These are phyloP conservation scores for Aspergillus fructus DNA, from an alignment of 2,329 filamentous ascomycete genomes.

Conservation along the genomic window DNA sequence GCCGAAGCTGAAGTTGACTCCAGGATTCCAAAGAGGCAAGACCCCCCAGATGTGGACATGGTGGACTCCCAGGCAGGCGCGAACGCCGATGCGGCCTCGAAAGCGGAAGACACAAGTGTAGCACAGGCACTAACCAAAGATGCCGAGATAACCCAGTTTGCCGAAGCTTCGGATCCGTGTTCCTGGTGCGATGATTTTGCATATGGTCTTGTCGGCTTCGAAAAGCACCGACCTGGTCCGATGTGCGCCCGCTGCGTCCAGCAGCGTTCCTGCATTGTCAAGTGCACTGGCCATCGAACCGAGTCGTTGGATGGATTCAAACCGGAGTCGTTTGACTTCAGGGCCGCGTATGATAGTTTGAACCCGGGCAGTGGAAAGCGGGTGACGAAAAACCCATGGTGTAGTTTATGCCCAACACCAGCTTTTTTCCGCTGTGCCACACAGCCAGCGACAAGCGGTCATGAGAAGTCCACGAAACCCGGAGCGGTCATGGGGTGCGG, in stretches of 20 bases:
- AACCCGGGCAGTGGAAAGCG: constrained; percentile 14
- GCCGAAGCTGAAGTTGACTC: neutral
- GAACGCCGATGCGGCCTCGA: too few relatives aligned
- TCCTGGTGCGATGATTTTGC: constrained; percentile 42
- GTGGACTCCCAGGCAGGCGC: neutral
- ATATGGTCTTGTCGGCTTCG: constrained; percentile 43
- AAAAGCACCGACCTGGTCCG: constrained; percentile 30
- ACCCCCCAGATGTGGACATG: neutral
- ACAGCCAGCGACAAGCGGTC: neutral
- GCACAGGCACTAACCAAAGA: neutral
- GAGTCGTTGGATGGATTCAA: constrained; percentile 22
- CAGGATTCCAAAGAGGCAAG: neutral
- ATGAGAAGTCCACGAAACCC: constrained; percentile 11
- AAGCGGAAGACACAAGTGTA: too few relatives aligned
- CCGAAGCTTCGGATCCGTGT: constrained; percentile 27
- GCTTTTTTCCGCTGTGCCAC: constrained; percentile 37
- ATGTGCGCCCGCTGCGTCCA: constrained; percentile 42
- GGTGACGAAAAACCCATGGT: constrained; percentile 32
- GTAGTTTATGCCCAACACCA: constrained; percentile 41
- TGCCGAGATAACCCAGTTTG: neutral
- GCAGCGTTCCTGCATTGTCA: constrained; percentile 32
- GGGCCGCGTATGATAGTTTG: constrained; percentile 27
- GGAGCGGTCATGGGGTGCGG: constrained; percentile 28
- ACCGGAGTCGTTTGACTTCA: constrained; percentile 20
- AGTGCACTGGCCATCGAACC: constrained; percentile 35